These are phyloP conservation scores for Sporothrix euskadiensis DNA, from an alignment of 2,329 filamentous ascomycete genomes.

Conservation along the genomic window DNA sequence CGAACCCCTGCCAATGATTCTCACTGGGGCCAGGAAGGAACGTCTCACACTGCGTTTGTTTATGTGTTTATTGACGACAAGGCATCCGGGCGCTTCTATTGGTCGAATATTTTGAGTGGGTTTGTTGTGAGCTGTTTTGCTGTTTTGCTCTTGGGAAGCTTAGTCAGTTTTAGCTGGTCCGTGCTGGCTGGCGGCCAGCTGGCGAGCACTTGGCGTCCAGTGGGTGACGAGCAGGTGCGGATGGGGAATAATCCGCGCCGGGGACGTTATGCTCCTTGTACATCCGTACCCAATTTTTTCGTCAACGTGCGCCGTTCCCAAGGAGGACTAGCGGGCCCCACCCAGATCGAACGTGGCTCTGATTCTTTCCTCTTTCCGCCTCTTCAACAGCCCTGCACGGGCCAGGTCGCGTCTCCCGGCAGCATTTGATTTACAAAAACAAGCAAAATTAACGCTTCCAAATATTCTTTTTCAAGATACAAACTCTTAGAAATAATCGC, in stretches of 20 bases:
- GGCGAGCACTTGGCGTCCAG: not conserved
- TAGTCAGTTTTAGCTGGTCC: not conserved
- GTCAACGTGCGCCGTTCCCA: slow-evolving; percentile 23
- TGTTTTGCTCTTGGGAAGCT: not conserved
- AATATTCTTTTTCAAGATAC: not conserved
- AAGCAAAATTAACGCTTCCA: not conserved
- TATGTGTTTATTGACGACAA: slow-evolving; percentile 2
- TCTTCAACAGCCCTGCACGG: slow-evolving; percentile 27
- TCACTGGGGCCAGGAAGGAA: not conserved
- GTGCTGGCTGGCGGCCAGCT: slow-evolving; percentile 9
- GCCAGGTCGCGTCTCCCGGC: slow-evolving; percentile 32
- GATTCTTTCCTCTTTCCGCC: not conserved
- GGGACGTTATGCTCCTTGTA: slow-evolving; percentile 25
- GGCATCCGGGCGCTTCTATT: not conserved
- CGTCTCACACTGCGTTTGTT: slow-evolving; percentile 10
- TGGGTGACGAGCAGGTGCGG: slow-evolving; percentile 13
- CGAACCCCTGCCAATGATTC: slow-evolving; percentile 15
- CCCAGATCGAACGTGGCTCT: not conserved
- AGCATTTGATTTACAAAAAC: not conserved
- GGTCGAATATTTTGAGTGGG: not conserved
- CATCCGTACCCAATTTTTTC: slow-evolving; percentile 20
- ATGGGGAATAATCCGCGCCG: slow-evolving; percentile 33
- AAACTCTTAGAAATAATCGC: not conserved
- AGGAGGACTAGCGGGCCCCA: slow-evolving; percentile 18
- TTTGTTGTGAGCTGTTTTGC: not conserved